These are phyloP conservation scores for Marasmius oreades DNA, from an alignment of 1,284 basidiomycete genomes.

Conservation along the genomic window DNA sequence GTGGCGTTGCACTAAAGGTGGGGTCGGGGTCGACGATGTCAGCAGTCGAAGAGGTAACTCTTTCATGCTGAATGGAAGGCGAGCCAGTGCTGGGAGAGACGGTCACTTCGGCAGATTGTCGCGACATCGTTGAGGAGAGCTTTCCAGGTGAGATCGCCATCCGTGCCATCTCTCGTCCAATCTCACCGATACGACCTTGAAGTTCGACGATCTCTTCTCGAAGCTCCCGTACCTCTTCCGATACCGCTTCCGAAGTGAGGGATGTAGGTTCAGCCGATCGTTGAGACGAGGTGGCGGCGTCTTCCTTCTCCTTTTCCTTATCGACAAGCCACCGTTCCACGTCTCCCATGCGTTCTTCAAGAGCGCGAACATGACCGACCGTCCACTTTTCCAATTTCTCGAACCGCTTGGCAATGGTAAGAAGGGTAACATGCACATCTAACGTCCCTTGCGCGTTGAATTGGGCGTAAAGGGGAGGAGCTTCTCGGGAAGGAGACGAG, in stretches of 20 bases:
- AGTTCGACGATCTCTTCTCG: conserved; percentile 67
- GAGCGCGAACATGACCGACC: conserved; percentile 15
- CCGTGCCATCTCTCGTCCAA: conserved; percentile 75
- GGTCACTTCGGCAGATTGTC: conserved; percentile 34
- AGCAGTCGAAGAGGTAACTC: conserved; percentile 15
- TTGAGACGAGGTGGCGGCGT: background rate
- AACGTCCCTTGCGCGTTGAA: conserved; percentile 56
- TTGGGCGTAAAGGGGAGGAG: conserved; percentile 69
- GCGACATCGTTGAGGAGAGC: conserved; percentile 49
- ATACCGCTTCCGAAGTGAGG: background rate
- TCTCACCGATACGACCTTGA: conserved; percentile 64
- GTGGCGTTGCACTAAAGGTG: conserved; percentile 5
- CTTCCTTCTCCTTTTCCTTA: conserved; percentile 10
- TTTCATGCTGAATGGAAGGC: conserved; percentile 11
- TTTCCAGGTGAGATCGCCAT: conserved; percentile 55
- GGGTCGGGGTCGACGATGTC: conserved; percentile 15
- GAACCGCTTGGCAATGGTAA: conserved; percentile 67
- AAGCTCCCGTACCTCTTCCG: conserved; percentile 45
- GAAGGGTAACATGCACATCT: conserved; percentile 66
- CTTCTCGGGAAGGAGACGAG: conserved; percentile 57
- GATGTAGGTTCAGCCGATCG: background rate
- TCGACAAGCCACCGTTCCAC: conserved; percentile 16
- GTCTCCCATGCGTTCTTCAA: conserved; percentile 16
- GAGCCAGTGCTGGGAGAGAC: conserved; percentile 14
- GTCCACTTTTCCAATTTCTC: conserved; percentile 59